Base-by-base conservation (phyloP, 169 alveolate species). In the Eimeria praecox region DNA sequence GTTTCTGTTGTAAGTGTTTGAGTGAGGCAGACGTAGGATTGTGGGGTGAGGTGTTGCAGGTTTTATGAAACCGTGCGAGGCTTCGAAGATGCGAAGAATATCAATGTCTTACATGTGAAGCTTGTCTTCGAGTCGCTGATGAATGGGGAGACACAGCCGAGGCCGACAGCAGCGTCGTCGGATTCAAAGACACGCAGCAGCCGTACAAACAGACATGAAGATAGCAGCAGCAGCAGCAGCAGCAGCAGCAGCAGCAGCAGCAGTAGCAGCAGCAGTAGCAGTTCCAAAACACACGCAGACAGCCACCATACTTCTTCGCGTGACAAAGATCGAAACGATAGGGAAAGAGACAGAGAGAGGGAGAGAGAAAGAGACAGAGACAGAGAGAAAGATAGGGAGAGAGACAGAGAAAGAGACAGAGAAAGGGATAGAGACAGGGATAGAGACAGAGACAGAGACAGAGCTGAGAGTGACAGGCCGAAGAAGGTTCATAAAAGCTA, bases 161-260 rank as follows among this genome's bases (percentile, higher is more conserved):
- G 38, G 5, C 8, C 88, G 16, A 6, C 66, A 40, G 88, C 62
- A 12, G 33, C 88, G 22, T 9, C 8, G 2, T 2, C 88, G 10
- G 88, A 78, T 33, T 33, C 22, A 8, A 78, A 78, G 30, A 3
- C 5, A 20, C 8, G 88, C 20, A 78, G 62, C 88, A 78, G 88
- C 88, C 88, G 88, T 33, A 78, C 64, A 56, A 44, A 62, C 64
- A 38, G 88, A 22, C 35, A 27, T 12, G 88, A 78, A 8, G 44
- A 54, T 33, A 22, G 38, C 88, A 38, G 46, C 88, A 49, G 88
- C 88, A 78, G 88, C 88, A 78, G 88, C 88, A 40, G 64, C 62
- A 78, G 64, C 88, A 44, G 88, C 62, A 78, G 88, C 88, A 78
- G 88, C 83, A 73, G 64, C 40, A 24, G 88, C 88, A 78, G 52